Evolutionary conservation across 2,329 filamentous ascomycete species (phyloP).

Genomic region (Ceratocystis harringtonii): DNA sequence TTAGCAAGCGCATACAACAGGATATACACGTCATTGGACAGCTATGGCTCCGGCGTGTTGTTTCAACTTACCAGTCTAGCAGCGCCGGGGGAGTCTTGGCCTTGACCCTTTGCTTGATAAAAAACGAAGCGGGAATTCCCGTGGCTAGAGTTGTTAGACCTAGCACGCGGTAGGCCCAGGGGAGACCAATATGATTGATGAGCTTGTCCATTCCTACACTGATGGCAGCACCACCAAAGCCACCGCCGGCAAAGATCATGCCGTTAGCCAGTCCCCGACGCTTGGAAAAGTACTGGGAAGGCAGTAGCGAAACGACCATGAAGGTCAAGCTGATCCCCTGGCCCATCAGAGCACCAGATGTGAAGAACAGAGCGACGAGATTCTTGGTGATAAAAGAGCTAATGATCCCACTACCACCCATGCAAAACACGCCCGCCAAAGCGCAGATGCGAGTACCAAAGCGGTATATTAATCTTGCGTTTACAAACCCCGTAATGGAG

Average conservation of each 20-base stretch:
- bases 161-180: conserved; percentile 39
- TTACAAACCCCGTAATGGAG: conserved; percentile 36
- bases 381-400: conserved; percentile 27
- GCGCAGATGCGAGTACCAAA: conserved; percentile 35
- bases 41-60: background rate
- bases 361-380: conserved; percentile 26
- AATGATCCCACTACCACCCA: conserved; percentile 35
- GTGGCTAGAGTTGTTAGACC: conserved; percentile 38
- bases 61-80: conserved; percentile 33
- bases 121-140: conserved; percentile 39
- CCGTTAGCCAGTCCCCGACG: conserved; percentile 42
- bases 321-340: conserved; percentile 27
- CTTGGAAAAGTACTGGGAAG: conserved; percentile 39
- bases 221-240: conserved; percentile 39
- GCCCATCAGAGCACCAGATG: conserved; percentile 24
- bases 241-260: conserved; percentile 38
- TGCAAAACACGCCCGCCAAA: conserved; percentile 34
- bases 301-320: conserved; percentile 33
- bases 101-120: conserved; percentile 34
- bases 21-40: background rate
- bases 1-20: no score
- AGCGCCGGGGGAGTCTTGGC: conserved; percentile 27
- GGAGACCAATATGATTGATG: conserved; percentile 31
- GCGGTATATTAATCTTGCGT: conserved; percentile 34
- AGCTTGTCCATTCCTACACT: conserved; percentile 35